Base-by-base conservation (phyloP, 2,329 filamentous ascomycete species). In the Corynespora cassiicola region DNA sequence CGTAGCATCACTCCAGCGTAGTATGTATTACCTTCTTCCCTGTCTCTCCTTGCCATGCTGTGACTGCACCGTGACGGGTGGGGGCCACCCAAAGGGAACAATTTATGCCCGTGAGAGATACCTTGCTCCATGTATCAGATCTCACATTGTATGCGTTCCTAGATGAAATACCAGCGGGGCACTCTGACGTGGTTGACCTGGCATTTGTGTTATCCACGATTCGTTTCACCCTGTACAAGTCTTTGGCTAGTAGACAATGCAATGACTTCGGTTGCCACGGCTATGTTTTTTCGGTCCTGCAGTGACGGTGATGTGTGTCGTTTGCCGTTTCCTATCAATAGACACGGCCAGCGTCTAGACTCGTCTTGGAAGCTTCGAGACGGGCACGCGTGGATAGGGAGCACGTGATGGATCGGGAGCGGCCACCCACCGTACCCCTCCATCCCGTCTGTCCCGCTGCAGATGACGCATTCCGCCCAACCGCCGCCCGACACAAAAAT, bases 71-170 rank as follows among this genome's bases (percentile, higher is more conserved):
- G n/a, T n/a, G n/a, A n/a, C n/a, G n/a, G n/a, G n/a, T n/a, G n/a
- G n/a, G n/a, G n/a, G n/a, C n/a, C n/a, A n/a, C n/a, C n/a, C 8
- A 23, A 32, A 38, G 42, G 63, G 62, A 65, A 62, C 63, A 55
- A 50, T 53, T 46, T 55, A 68, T 66, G 62, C 63, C 61, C 61
- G 63, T 66, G 63, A 59, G 56, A 58, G 58, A 62, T 63, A 58
- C 62, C 26, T 48, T 40, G 46, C 9, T 41, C 47, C 44, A 63
- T 68, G 63, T 59, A 60, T 64, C 58, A 47, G 49, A 38, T 39
- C 52, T 62, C 61, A 65, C 63, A 67, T 67, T 67, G 58, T 52
- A 62, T 62, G 52, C 42, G 56, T 64, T 65, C 65, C 64, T 36
- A 67, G 51, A 68, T 47, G 36, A 38, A 58, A 52, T 19, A 24